A percentile compares a stretch with the other conserved stretches of the same genome.
phyloP scores from a whole-genome alignment of 2,329 filamentous ascomycete species.

The Mycosphaerelloides madeirae region DNA sequence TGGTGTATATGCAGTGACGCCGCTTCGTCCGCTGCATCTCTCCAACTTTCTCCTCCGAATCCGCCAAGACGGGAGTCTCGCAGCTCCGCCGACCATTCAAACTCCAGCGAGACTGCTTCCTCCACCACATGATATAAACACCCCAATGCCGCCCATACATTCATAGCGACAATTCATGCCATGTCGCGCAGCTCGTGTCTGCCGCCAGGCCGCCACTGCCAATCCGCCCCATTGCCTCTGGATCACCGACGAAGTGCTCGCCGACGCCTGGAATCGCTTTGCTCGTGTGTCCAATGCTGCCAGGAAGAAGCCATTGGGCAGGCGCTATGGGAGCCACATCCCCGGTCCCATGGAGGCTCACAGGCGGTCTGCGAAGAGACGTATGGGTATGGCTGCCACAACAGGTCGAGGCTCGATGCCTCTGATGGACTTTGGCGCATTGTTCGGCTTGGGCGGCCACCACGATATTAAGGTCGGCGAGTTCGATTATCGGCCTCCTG shows the following conservation, averaged over 20 bases:
- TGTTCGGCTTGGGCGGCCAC: conserved; percentile 25
- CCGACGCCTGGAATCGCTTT: conserved; percentile 49
- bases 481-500: conserved; percentile 26
- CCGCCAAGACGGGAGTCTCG: neutral
- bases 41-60: neutral
- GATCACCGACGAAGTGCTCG: conserved; percentile 56
- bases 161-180: conserved; percentile 20
- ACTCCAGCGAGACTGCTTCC: neutral
- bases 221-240: conserved; percentile 46
- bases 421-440: conserved; percentile 25
- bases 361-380: conserved; percentile 51
- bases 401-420: conserved; percentile 9
- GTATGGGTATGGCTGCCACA: conserved; percentile 41
- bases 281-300: conserved; percentile 33
- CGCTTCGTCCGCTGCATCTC: neutral
- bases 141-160: conserved; percentile 5
- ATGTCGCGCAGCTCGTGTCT: conserved; percentile 15
- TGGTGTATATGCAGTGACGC: conserved; percentile 1
- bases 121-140: conserved; percentile 1
- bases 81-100: neutral
- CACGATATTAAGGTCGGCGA: conserved; percentile 10
- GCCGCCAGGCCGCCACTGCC: conserved; percentile 10
- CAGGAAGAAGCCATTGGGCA: conserved; percentile 21
- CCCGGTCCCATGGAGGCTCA: conserved; percentile 61
- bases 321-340: conserved; percentile 55